Conservation (phyloP, 1,284 basidiomycete species). For the Ceratobasidium theobromae region DNA sequence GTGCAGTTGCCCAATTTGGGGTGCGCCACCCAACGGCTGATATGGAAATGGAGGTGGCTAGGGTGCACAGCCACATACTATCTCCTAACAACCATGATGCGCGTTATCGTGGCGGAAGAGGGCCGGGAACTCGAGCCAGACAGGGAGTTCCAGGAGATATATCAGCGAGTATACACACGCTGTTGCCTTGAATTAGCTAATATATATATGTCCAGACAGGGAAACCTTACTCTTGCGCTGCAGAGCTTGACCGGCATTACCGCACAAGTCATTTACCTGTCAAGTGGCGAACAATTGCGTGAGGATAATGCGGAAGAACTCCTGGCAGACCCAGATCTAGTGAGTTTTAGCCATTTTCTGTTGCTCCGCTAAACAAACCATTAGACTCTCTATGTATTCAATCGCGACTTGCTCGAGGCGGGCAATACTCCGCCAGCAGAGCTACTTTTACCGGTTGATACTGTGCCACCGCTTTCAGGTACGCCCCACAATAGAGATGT, state of each 20-base stretch:
- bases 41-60: neutral
- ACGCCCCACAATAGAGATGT: neutral
- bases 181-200: neutral
- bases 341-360: neutral
- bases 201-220: conserved; percentile 2
- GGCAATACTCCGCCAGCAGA: conserved; percentile 4
- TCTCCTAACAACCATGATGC: conserved; percentile 21
- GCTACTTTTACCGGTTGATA: neutral
- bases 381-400: conserved; percentile 27
- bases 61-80: neutral
- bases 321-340: conserved; percentile 13
- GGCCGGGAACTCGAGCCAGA: conserved; percentile 28
- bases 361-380: neutral
- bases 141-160: conserved; percentile 10
- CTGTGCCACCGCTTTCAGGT: conserved; percentile 15
- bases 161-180: conserved; percentile 2
- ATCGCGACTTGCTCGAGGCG: conserved; percentile 20
- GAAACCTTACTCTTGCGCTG: conserved; percentile 24
- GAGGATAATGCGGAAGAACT: conserved; percentile 29
- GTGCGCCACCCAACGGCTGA: conserved; percentile 2
- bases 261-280: conserved; percentile 19
- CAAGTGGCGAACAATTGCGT: conserved; percentile 21
- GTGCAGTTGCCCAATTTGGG: neutral
- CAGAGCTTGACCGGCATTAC: conserved; percentile 13
- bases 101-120: conserved; percentile 21